A percentile compares a stretch with the other conserved stretches of the same genome.
These are phyloP conservation scores for Neocatenulostroma microsporum DNA, from an alignment of 2,329 filamentous ascomycete genomes.

Conservation along the genomic window DNA sequence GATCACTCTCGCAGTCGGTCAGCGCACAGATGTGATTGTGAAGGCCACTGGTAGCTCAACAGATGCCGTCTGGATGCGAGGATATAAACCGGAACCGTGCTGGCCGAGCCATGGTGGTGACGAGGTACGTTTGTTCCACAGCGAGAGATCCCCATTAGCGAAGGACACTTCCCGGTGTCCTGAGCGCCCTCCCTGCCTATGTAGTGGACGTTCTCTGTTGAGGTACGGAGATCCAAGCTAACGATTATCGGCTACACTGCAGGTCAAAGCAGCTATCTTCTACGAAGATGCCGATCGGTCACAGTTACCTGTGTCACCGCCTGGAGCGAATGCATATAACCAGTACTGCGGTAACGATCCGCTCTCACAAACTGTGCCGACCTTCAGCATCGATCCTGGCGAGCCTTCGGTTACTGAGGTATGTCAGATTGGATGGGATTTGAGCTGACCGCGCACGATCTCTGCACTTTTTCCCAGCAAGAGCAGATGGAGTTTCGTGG, in stretches of 20 bases:
- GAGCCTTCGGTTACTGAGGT: conserved; percentile 26
- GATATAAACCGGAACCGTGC: conserved; percentile 18
- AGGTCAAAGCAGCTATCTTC: conserved; percentile 56
- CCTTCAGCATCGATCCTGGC: conserved; percentile 40
- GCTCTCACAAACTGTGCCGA: conserved; percentile 45
- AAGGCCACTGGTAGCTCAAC: conserved; percentile 25
- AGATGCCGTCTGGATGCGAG: conserved; percentile 30
- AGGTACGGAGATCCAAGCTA: too few relatives aligned
- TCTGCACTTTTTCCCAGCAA: too few relatives aligned
- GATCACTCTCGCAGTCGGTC: conserved; percentile 35
- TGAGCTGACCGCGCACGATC: too few relatives aligned
- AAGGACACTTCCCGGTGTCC: too few relatives aligned
- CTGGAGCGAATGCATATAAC: conserved; percentile 45
- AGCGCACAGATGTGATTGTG: conserved; percentile 35
- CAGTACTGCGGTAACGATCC: conserved; percentile 52
- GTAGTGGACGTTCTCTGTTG: too few relatives aligned
- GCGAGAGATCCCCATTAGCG: too few relatives aligned
- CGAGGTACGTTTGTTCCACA: too few relatives aligned
- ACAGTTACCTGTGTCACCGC: conserved; percentile 43
- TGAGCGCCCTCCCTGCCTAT: too few relatives aligned
- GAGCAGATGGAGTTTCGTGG: too few relatives aligned
- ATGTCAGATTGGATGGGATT: too few relatives aligned
- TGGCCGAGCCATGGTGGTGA: conserved; percentile 18
- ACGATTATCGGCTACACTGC: too few relatives aligned
- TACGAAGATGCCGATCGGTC: conserved; percentile 52